Conservation (phyloP, 2,329 filamentous ascomycete species). For the Fusarium oligoseptatum region DNA sequence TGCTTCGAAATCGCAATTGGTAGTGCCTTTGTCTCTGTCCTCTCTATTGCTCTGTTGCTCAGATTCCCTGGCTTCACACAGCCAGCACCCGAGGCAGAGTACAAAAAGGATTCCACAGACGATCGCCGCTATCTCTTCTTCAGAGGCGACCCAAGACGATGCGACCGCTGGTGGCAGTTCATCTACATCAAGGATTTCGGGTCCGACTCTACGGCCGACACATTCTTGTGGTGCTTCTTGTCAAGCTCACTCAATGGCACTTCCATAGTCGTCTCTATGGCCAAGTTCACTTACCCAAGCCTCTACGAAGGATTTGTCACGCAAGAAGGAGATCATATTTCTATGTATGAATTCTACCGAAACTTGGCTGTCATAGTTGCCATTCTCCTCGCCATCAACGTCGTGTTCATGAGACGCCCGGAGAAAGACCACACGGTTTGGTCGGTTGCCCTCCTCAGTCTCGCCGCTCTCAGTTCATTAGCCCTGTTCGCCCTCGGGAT, state of each 20-base stretch:
- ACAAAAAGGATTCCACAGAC: background rate
- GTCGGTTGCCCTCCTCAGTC: background rate
- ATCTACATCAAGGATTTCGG: background rate
- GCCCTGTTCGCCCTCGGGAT: background rate
- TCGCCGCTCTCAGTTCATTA: background rate
- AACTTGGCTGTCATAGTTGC: background rate
- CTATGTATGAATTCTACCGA: background rate
- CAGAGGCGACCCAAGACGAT: background rate
- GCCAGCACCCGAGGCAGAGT: background rate
- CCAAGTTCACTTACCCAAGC: background rate
- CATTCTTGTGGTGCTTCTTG: background rate
- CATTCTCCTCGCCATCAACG: background rate
- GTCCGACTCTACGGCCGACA: background rate
- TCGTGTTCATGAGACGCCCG: background rate
- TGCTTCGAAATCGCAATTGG: conserved; percentile 25
- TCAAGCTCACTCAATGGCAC: background rate
- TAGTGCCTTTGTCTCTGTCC: background rate
- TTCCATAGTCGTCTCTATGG: background rate
- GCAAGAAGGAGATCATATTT: background rate
- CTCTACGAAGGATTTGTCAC: background rate
- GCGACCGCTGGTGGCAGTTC: background rate
- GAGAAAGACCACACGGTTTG: background rate
- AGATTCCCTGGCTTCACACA: conserved; percentile 14
- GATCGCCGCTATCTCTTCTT: background rate
- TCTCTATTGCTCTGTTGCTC: conserved; percentile 21